Percentiles rank a stretch among this genome's conserved stretches.
Conservation (phyloP, 106 monocot genomes). For the Acanthochlamys bracteata region DNA sequence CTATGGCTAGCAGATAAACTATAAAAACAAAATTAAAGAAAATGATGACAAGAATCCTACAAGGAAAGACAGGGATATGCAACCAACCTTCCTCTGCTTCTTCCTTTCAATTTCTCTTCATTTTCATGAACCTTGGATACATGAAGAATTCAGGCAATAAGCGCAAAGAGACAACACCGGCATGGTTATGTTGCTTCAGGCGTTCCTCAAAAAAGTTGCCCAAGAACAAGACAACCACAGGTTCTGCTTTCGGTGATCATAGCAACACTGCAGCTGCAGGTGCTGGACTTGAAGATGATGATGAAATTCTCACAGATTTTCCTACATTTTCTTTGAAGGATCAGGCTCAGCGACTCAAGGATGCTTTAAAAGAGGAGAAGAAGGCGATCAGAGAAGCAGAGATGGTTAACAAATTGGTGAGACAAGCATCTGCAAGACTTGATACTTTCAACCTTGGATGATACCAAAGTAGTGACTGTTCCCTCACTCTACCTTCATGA, state of each 20-base stretch:
- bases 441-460: not conserved
- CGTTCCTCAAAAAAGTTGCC: not conserved
- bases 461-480: no score
- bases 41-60: no score
- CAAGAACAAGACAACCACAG: not conserved
- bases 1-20: no score
- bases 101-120: no score
- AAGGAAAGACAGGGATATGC: no score
- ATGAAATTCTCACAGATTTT: not conserved
- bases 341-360: not conserved
- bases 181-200: not conserved
- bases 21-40: no score
- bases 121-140: no score
- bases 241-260: no score
- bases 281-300: not conserved
- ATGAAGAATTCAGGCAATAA: no score
- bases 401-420: conserved; percentile 1
- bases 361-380: conserved; percentile 1
- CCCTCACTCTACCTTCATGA: no score
- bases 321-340: not conserved
- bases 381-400: conserved; percentile 4
- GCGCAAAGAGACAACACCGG: not conserved
- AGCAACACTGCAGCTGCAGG: not conserved
- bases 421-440: conserved; percentile 3
- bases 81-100: no score